Evolutionary conservation across 331 rosid species (phyloP), one percentile per base, ranked within the genome.

Genomic region (Telfairia occidentalis): DNA sequence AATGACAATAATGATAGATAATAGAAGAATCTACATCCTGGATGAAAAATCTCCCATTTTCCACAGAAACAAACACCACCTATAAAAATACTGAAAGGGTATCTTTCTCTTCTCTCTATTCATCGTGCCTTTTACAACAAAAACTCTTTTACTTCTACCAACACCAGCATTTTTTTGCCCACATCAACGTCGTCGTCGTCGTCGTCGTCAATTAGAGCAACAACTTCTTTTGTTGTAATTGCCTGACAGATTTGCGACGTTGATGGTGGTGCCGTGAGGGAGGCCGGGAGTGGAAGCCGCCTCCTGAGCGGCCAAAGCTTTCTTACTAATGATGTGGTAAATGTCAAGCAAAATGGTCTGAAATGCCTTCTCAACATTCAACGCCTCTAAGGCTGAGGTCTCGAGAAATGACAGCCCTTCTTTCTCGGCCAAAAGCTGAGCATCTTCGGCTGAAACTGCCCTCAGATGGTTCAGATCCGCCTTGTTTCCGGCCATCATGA

Each of bases 401-500:
- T 92, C 98, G 26, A 92, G 81, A 71, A 92, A 92, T 0, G 96
- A 89, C 15, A 92, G 76, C 30, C 90, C 74, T 81, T 92, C 98
- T 73, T 60, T 87, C 81, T 92, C 97, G 8, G 92, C 98, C 82
- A 92, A 82, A 59, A 57, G 16, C 71, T 85, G 87, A 80, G 92
- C 97, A 78, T 92, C 97, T 43, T 90, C 96, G 3, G 82, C 54
- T 3, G 92, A 78, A 0, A 92, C 89, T 19, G 92, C 87, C 78
- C 97, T 86, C 12, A 92, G 82, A 66, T 92, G 98, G 76, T 90
- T 92, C 52, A 92, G 81, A 45, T 92, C 98, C 43, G 96, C 82
- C 78, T 92, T 92, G 78, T 92, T 92, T 4, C 96, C 96, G 3
- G 92, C 91, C 95, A 90, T 45, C 96, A 92, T 88, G 29, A 92